Base-by-base conservation (phyloP, 352 stramenopile species). In the Phytophthora crassamura region DNA sequence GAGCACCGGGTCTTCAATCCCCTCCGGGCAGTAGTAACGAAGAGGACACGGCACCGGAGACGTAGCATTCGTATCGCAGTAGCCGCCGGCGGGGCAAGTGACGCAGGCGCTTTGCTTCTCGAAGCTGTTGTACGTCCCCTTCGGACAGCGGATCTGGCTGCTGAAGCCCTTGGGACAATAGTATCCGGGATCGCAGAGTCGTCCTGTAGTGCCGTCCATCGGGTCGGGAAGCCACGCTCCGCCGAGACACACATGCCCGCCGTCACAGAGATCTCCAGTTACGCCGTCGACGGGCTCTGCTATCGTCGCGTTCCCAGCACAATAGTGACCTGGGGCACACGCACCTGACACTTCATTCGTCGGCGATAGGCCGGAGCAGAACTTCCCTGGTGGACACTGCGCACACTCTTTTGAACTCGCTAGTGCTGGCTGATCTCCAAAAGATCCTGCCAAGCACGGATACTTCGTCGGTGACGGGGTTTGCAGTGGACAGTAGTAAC, bases 281-380 rank as follows among this genome's bases (percentile, higher is more conserved):
- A 66, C 15, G 4, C 48, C 58, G 53, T 95, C 70, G 11, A 53
- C 55, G 16, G 84, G 85, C 14, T 73, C 64, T 9, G 75, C 51
- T 11, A 63, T 77, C 9, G 50, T 36, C 15, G 87, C 72, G 16
- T 80, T 78, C 0, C 66, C 69, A 18, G 62, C 49, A 47, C 94
- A 98, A 49, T 84, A 95, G 50, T 86, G 74, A 6, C 88, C 89
- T 3, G 80, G 75, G 6, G 64, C 77, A 51, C 91, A 97, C 1
- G 59, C 53, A 2, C 81, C 88, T 22, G 84, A 92, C 0, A 82
- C 76, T 1, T 36, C 43, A 64, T 80, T 58, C 9, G 84, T 94
- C 12, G 78, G 82, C 20, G 67, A 32, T 2, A 79, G 55, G 7
- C 84, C 85, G 1, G 76, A 87, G 59, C 93, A 98, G 58, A 91